phyloP scores from a whole-genome alignment of 2,329 filamentous ascomycete species.

The Cladosporium phlei region DNA sequence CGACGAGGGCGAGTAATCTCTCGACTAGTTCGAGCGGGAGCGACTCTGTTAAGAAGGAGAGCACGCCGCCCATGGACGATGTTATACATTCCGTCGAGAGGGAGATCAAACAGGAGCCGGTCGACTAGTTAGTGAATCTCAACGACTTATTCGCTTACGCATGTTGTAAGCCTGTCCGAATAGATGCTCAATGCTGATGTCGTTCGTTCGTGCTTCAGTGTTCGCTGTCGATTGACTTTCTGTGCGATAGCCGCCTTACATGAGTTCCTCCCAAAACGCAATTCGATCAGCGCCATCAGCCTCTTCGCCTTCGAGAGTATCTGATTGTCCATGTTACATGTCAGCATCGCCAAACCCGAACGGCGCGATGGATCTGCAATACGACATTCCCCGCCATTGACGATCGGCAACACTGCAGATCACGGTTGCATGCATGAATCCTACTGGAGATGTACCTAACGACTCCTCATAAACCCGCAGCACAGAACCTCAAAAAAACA shows the following conservation, averaged over 20 bases:
- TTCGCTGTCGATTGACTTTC: too few species aligned
- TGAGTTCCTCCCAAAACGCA: too few species aligned
- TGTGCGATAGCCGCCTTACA: too few species aligned
- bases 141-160: too few species aligned
- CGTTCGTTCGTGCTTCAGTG: too few species aligned
- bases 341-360: too few species aligned
- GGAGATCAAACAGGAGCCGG: slow-evolving; percentile 24
- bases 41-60: slow-evolving; percentile 12
- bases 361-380: slow-evolving; percentile 2
- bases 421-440: slow-evolving; percentile 3
- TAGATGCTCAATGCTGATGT: too few species aligned
- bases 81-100: slow-evolving; percentile 1
- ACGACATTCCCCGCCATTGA: slow-evolving; percentile 5
- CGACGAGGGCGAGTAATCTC: slow-evolving; percentile 9
- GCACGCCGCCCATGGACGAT: slow-evolving; percentile 11
- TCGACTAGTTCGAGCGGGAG: slow-evolving; percentile 10
- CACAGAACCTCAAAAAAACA: not conserved
- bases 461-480: not conserved
- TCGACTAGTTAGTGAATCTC: slow-evolving; percentile 14
- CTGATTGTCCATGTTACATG: too few species aligned
- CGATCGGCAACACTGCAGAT: slow-evolving; percentile 7
- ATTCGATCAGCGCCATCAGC: too few species aligned
- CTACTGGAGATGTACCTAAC: not conserved
- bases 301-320: too few species aligned
- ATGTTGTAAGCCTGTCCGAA: too few species aligned